Evolutionary conservation across 1,284 basidiomycete species (phyloP).

Genomic region (Chalciporus sp.): DNA sequence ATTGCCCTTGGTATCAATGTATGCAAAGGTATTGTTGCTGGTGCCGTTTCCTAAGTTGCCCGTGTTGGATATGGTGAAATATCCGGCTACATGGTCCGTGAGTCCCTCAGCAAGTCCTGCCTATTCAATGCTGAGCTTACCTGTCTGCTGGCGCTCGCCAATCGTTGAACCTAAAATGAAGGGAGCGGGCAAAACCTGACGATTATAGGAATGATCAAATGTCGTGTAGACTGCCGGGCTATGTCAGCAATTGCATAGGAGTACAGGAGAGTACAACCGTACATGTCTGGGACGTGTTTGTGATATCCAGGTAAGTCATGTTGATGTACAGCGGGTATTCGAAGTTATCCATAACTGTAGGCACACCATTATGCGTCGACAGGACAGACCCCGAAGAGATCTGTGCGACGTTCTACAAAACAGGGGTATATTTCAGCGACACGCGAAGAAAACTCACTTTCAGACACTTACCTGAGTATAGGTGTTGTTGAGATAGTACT

Average conservation of each 20-base stretch:
- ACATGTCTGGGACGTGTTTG: conserved; percentile 50
- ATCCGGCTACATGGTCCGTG: conserved; percentile 45
- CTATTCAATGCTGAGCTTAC: conserved; percentile 36
- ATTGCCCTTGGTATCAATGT: conserved; percentile 60
- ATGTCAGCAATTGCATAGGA: conserved; percentile 3
- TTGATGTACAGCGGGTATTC: conserved; percentile 69
- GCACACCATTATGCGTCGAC: conserved; percentile 63
- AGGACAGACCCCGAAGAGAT: conserved; percentile 53
- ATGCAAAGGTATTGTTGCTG: conserved; percentile 67
- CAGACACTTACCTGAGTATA: conserved; percentile 41
- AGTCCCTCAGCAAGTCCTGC: neutral
- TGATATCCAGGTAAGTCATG: conserved; percentile 46
- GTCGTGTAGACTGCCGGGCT: conserved; percentile 44
- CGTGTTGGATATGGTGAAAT: conserved; percentile 47
- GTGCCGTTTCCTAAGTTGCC: conserved; percentile 62
- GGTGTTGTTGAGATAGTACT: conserved; percentile 47
- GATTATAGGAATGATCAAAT: conserved; percentile 72
- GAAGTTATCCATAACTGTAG: conserved; percentile 58
- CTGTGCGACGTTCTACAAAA: conserved; percentile 60
- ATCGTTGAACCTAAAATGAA: conserved; percentile 62
- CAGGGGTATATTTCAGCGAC: neutral
- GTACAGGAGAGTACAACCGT: conserved; percentile 23
- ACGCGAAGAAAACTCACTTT: neutral
- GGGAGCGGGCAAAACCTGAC: conserved; percentile 57
- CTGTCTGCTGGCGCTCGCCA: conserved; percentile 55